Evolutionary conservation across 805 yeast species (phyloP).

Genomic region (Osmozyma mogii): DNA sequence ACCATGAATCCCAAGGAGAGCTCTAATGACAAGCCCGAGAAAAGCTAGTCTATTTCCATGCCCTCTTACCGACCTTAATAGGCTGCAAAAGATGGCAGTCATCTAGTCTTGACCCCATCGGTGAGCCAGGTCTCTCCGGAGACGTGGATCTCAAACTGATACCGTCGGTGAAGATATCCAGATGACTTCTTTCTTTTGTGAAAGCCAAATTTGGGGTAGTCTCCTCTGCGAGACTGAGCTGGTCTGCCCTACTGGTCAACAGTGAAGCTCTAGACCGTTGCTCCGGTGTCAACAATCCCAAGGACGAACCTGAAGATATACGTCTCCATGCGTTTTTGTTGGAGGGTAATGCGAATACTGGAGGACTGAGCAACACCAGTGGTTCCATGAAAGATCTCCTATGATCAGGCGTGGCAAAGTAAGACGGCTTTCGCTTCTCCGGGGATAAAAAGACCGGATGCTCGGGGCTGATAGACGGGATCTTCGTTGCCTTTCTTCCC

Average conservation of each 20-base stretch:
- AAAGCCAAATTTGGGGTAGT: slow-evolving; percentile 15
- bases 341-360: too few species aligned
- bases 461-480: slow-evolving; percentile 23
- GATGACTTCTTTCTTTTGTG: background rate
- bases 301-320: too few species aligned
- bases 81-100: slow-evolving; percentile 22
- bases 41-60: slow-evolving; percentile 8
- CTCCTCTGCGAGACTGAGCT: slow-evolving; percentile 8
- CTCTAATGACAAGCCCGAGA: background rate
- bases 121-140: slow-evolving; percentile 28
- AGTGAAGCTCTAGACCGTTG: slow-evolving; percentile 1
- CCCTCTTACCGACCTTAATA: slow-evolving; percentile 5
- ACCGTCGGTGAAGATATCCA: slow-evolving; percentile 2
- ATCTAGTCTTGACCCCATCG: slow-evolving; percentile 28
- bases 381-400: too few species aligned
- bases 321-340: too few species aligned
- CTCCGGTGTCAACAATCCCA: too few species aligned
- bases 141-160: slow-evolving; percentile 17
- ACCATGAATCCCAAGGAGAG: slow-evolving; percentile 18
- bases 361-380: too few species aligned
- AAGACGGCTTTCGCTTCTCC: slow-evolving; percentile 1
- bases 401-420: too few species aligned
- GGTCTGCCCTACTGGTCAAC: slow-evolving; percentile 1
- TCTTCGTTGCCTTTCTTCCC: slow-evolving; percentile 9
- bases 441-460: slow-evolving; percentile 25